Percentiles rank a stretch among this genome's conserved stretches.
Evolutionary conservation across 129 eudicot genomes (phyloP).

Genomic region (Heracleum sosnowskyi): DNA sequence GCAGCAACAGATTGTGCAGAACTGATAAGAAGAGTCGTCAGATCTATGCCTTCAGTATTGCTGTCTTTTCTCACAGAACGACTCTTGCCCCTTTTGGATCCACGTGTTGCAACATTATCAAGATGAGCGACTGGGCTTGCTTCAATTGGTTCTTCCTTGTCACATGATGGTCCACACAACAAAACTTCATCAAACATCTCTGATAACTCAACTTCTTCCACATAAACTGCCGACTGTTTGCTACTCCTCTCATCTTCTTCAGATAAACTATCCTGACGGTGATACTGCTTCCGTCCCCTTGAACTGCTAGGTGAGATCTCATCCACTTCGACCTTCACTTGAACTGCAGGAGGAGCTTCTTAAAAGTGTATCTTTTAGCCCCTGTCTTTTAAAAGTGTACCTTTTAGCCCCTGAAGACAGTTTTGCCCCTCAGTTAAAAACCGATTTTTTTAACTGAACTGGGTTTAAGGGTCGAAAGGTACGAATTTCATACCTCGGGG

Average conservation of each 20-base stretch:
- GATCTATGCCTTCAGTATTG: slow-evolving; percentile 39
- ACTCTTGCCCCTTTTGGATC: slow-evolving; percentile 27
- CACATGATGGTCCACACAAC: slow-evolving; percentile 22
- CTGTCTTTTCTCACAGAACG: slow-evolving; percentile 39
- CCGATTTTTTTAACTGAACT: too few relatives aligned
- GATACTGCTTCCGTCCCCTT: slow-evolving; percentile 53
- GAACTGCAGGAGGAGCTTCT: slow-evolving; percentile 13
- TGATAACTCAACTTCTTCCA: slow-evolving; percentile 40
- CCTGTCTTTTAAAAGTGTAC: too few relatives aligned
- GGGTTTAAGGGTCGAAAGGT: too few relatives aligned
- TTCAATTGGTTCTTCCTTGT: slow-evolving; percentile 9
- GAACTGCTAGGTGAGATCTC: slow-evolving; percentile 34
- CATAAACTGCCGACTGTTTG: slow-evolving; percentile 57
- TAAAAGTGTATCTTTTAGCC: too few relatives aligned
- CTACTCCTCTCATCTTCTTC: slow-evolving; percentile 60
- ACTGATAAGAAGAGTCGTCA: slow-evolving; percentile 45
- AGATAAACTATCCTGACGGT: slow-evolving; percentile 34
- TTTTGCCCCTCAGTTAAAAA: too few relatives aligned
- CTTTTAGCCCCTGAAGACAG: too few relatives aligned
- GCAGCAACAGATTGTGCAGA: slow-evolving; percentile 70
- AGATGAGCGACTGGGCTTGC: not conserved
- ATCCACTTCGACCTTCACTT: slow-evolving; percentile 43
- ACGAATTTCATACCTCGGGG: too few relatives aligned
- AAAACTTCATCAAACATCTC: slow-evolving; percentile 59
- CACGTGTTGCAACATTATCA: slow-evolving; percentile 7